Conservation (phyloP, 148 eudicot genomes). For the Rhododendron ferrugineum region DNA sequence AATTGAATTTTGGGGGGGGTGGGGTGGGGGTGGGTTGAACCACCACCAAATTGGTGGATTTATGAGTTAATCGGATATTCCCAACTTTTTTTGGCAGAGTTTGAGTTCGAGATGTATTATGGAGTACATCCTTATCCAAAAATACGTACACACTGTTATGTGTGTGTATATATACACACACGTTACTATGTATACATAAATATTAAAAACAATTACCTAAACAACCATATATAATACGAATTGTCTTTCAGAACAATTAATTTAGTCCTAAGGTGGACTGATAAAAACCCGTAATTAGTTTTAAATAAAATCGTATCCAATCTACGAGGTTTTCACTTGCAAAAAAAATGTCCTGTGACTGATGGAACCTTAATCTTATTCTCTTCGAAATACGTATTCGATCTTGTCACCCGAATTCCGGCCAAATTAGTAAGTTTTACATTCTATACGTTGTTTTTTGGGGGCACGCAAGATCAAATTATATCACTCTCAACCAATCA, state of each 20-base stretch:
- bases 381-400: background rate
- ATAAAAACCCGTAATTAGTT: background rate
- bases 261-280: background rate
- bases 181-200: too few species aligned
- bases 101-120: background rate
- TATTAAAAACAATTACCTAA: background rate
- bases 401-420: background rate
- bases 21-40: slow-evolving; percentile 25
- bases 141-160: background rate
- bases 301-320: background rate
- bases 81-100: slow-evolving; percentile 13
- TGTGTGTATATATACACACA: too few species aligned
- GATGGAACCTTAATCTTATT: background rate
- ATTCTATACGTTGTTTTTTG: background rate
- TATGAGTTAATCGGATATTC: background rate
- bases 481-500: background rate
- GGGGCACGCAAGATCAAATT: background rate
- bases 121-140: background rate
- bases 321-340: background rate
- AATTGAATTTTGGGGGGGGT: background rate
- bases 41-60: slow-evolving; percentile 16
- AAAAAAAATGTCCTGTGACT: background rate
- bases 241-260: background rate
- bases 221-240: background rate
- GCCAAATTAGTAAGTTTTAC: background rate